A percentile compares a stretch with the other conserved stretches of the same genome.
Evolutionary conservation across 345 rosid genomes (phyloP).

Genomic region (Anacardium occidentale): DNA sequence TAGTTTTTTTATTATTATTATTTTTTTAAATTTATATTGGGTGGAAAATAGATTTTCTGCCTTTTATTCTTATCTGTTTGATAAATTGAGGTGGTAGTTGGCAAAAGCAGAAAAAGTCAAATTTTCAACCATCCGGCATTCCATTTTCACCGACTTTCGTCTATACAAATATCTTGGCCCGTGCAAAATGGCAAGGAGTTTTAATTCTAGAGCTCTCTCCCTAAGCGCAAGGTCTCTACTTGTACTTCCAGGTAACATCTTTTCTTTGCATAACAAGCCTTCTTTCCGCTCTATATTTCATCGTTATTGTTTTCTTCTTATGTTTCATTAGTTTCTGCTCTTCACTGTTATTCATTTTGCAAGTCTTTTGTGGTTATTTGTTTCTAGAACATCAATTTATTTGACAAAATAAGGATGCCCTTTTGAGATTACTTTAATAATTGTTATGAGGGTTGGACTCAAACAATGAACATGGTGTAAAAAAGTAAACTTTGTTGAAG

Average conservation of each 20-base stretch:
- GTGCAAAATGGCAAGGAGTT: not conserved
- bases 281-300: not conserved
- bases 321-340: not conserved
- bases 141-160: not conserved
- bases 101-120: not conserved
- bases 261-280: not conserved
- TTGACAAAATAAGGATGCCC: slow-evolving; percentile 7
- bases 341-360: no score
- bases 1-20: no score
- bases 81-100: not conserved
- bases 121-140: not conserved
- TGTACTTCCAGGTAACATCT: slow-evolving; percentile 13
- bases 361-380: no score
- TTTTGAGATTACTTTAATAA: not conserved
- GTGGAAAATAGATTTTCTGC: no score
- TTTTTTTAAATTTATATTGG: no score
- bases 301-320: not conserved
- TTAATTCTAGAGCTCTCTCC: not conserved
- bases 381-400: no score
- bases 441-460: not conserved
- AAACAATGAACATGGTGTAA: not conserved
- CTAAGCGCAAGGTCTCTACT: not conserved
- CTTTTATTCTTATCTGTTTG: no score
- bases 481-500: not conserved
- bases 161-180: not conserved